Evolutionary conservation across 1,139 yeast species (phyloP), one percentile per base, ranked within the genome.

Genomic region (Taphrina betulina): DNA sequence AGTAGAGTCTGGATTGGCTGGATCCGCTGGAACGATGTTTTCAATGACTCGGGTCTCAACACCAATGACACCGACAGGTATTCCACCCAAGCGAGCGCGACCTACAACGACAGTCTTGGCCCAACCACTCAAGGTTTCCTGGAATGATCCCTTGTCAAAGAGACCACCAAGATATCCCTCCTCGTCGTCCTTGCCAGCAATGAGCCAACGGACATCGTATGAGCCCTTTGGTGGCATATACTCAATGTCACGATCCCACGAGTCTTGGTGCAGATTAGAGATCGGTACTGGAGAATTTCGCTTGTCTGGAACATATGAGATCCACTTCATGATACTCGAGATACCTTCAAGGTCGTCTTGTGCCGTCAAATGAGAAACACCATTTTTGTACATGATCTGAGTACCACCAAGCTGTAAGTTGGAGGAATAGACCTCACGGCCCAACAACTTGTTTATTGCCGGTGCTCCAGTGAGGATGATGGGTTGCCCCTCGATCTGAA

Each of bases 391-490:
- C 98, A 92, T 92, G 71, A 92, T 90, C 73, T 92, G 97, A 57
- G 98, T 92, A 72, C 98, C 98, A 76, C 98, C 98, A 61, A 92
- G 80, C 77, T 92, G 98, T 72, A 94, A 78, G 76, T 92, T 92
- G 34, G 96, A 89, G 51, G 96, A 83, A 73, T 92, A 92, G 60
- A 92, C 98, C 72, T 94, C 97, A 69, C 95, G 83, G 67, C 98
- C 98, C 63, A 92, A 78, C 65, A 94, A 76, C 73, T 94, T 94
- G 78, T 92, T 92, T 70, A 92, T 88, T 60, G 98, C 97, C 58
- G 96, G 96, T 59, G 98, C 98, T 78, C 98, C 98, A 58, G 98
- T 92, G 69, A 92, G 82, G 65, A 92, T 92, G 65, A 92, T 89
- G 59, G 98, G 98, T 74, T 92, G 97, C 51, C 98, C 98, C 71